A percentile compares a stretch with the other conserved stretches of the same genome.
Evolutionary conservation across 257 asterid genomes (phyloP).

Genomic region (Solanum megistacrolobum): DNA sequence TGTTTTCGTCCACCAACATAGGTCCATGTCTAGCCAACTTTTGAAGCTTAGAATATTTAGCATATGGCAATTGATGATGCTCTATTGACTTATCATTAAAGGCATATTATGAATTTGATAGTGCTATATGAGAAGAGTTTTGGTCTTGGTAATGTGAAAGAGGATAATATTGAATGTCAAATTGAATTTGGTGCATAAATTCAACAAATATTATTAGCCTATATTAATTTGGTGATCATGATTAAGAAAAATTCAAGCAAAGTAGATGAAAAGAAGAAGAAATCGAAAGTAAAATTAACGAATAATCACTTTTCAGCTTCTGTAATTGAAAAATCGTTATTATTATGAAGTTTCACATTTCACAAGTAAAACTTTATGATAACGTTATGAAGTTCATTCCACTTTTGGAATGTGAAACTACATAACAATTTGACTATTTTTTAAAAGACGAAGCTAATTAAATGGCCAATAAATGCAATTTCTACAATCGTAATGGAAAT

Average conservation of each 20-base stretch:
- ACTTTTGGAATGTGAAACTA: background rate
- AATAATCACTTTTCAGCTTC: background rate
- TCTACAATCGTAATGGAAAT: background rate
- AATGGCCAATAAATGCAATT: background rate
- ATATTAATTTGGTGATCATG: background rate
- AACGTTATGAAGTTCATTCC: fast-evolving
- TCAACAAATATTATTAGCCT: background rate
- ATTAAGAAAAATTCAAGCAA: background rate
- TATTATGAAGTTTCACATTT: background rate
- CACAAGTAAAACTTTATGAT: background rate
- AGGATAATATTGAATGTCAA: background rate
- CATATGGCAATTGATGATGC: background rate
- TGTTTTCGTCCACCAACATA: too few relatives aligned
- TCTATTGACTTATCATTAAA: background rate
- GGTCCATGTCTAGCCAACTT: too few relatives aligned
- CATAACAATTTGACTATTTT: background rate
- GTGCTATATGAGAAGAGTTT: background rate
- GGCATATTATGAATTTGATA: background rate
- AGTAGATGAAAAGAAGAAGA: too few relatives aligned
- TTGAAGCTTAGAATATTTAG: too few relatives aligned
- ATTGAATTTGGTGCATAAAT: background rate
- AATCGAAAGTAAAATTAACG: background rate
- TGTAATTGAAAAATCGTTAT: background rate
- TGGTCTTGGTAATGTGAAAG: background rate
- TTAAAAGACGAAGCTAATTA: background rate